phyloP scores from a whole-genome alignment of 495 filamentous ascomycete species.

The Echria macrotheca region DNA sequence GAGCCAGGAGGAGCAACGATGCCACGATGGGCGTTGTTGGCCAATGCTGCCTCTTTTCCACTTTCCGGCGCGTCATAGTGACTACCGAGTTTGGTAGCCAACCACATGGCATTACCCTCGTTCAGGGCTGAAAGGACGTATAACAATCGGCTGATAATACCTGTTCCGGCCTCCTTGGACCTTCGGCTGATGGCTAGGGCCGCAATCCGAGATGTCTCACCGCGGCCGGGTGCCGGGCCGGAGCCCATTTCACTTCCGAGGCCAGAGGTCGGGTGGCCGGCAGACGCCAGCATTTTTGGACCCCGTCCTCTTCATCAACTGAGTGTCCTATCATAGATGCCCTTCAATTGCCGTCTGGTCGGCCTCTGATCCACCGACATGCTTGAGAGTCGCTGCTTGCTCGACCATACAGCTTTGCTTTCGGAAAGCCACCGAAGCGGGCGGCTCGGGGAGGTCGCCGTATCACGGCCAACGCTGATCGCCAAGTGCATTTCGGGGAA shows the following conservation, averaged over 20 bases:
- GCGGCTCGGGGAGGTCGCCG: no score
- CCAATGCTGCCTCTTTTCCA: no score
- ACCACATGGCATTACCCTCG: conserved; percentile 1
- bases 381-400: neutral
- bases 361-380: conserved; percentile 3
- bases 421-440: no score
- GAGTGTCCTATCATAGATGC: neutral
- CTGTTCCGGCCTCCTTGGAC: neutral
- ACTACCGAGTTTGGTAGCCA: conserved; percentile 8
- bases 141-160: conserved; percentile 7
- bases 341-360: neutral
- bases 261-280: neutral
- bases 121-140: conserved; percentile 5
- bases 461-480: no score
- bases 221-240: conserved; percentile 3
- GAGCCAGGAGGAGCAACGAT: no score
- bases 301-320: no score
- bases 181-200: conserved; percentile 9
- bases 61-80: no score
- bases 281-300: no score
- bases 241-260: neutral
- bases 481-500: no score
- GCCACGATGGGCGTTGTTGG: no score
- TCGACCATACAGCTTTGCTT: neutral
- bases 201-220: neutral